These are phyloP conservation scores for Balakata baccata DNA, from an alignment of 345 rosid species.

Conservation along the genomic window DNA sequence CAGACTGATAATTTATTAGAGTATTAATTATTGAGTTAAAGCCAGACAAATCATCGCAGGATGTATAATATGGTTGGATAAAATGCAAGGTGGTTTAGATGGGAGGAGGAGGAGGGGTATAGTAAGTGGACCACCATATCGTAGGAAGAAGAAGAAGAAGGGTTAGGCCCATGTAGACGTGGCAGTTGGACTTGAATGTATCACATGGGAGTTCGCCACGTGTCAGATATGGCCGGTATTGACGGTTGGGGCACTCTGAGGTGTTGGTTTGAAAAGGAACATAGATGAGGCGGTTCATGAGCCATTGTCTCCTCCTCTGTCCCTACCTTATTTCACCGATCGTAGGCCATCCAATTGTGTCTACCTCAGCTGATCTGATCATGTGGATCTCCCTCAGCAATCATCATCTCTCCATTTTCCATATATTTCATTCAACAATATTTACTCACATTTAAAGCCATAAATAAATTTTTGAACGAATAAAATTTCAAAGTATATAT, in stretches of 20 bases:
- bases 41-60: too few species aligned
- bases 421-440: too few species aligned
- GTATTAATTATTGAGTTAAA: too few species aligned
- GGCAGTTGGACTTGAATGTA: conserved; percentile 8
- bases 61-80: too few species aligned
- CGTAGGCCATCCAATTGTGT: conserved; percentile 16
- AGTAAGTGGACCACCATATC: neutral
- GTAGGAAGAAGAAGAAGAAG: neutral
- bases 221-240: conserved; percentile 29
- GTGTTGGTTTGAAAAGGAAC: conserved; percentile 33
- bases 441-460: too few species aligned
- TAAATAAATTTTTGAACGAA: too few species aligned
- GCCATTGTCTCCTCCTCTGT: conserved; percentile 29
- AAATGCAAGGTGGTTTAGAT: too few species aligned
- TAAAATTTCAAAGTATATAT: too few species aligned
- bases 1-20: too few species aligned
- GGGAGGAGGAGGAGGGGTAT: neutral
- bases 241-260: conserved; percentile 34
- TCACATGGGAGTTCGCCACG: conserved; percentile 38
- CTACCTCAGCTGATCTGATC: neutral
- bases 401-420: neutral
- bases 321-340: neutral
- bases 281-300: conserved; percentile 24
- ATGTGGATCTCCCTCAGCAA: neutral
- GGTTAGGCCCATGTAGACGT: conserved; percentile 16